Percentiles rank a stretch among this genome's conserved stretches.
Evolutionary conservation across 148 eudicot genomes (phyloP).

Genomic region (Pharnaceum exiguum): DNA sequence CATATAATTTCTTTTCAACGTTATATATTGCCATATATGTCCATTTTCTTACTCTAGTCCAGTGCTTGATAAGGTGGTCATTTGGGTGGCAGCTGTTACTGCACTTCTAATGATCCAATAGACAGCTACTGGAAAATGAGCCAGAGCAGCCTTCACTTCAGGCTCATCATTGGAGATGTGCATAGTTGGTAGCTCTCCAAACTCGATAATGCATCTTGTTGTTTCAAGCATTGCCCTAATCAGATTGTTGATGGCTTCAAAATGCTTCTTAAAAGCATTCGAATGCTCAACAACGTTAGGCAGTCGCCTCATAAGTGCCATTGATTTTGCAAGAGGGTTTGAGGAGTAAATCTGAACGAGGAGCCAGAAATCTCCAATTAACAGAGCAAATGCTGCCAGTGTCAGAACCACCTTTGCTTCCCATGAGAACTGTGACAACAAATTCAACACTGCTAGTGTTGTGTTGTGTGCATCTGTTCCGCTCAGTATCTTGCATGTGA

Average conservation of each 20-base stretch:
- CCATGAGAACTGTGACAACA: conserved; percentile 33
- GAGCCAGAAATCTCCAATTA: conserved; percentile 52
- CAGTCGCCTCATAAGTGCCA: conserved; percentile 35
- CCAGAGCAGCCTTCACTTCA: conserved; percentile 21
- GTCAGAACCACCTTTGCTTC: conserved; percentile 42
- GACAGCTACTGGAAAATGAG: conserved; percentile 34
- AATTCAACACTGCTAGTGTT: conserved; percentile 26
- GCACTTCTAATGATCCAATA: conserved; percentile 42
- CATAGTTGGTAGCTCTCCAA: conserved; percentile 26
- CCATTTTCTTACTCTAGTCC: conserved; percentile 13
- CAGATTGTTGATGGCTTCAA: conserved; percentile 33
- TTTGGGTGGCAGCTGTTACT: conserved; percentile 40
- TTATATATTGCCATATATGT: not conserved
- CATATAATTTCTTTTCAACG: not conserved
- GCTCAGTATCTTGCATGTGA: conserved; percentile 28
- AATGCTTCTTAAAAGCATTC: conserved; percentile 24
- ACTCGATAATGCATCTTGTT: conserved; percentile 21
- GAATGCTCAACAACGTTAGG: conserved; percentile 31
- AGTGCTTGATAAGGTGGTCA: conserved; percentile 28
- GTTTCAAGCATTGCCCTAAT: conserved; percentile 30
- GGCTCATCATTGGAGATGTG: conserved; percentile 28
- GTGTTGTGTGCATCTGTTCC: conserved; percentile 36
- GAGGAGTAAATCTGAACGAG: conserved; percentile 39
- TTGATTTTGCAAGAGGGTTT: conserved; percentile 42
- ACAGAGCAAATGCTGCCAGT: conserved; percentile 38